Conservation (phyloP, 192 early-diverging fungal genomes). For the Kickxella alabastrina region DNA sequence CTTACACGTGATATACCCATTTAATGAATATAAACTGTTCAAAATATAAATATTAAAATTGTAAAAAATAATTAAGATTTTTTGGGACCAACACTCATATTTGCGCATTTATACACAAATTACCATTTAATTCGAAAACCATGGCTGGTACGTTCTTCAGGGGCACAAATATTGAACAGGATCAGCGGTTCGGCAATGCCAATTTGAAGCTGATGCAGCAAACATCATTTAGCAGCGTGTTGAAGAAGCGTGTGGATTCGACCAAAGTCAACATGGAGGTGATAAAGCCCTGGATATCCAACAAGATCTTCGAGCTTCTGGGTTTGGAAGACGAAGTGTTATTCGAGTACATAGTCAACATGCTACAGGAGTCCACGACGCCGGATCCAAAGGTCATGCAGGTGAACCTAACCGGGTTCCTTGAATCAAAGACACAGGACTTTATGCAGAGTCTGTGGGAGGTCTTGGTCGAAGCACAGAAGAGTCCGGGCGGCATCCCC, state of each 20-base stretch:
- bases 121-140: too few species aligned
- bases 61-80: neutral
- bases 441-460: slow-evolving; percentile 91
- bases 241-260: slow-evolving; percentile 57
- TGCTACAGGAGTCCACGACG: slow-evolving; percentile 70
- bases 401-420: slow-evolving; percentile 91
- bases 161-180: slow-evolving; percentile 45
- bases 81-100: neutral
- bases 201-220: slow-evolving; percentile 23
- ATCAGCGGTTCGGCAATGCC: slow-evolving; percentile 45
- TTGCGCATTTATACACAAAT: too few species aligned
- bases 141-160: slow-evolving; percentile 41
- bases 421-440: slow-evolving; percentile 71
- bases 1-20: too few species aligned
- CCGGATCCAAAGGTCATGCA: slow-evolving; percentile 90
- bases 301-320: slow-evolving; percentile 66
- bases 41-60: neutral
- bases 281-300: slow-evolving; percentile 85
- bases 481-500: slow-evolving; percentile 77
- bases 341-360: slow-evolving; percentile 76
- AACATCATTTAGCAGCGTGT: slow-evolving; percentile 15
- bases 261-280: slow-evolving; percentile 84
- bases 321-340: slow-evolving; percentile 95
- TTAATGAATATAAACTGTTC: neutral
- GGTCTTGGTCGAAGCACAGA: slow-evolving; percentile 86